Percentiles rank a stretch among this genome's conserved stretches.
These are phyloP conservation scores for Clarireedia sp. DNA, from an alignment of 2,329 filamentous ascomycete species.

Conservation along the genomic window DNA sequence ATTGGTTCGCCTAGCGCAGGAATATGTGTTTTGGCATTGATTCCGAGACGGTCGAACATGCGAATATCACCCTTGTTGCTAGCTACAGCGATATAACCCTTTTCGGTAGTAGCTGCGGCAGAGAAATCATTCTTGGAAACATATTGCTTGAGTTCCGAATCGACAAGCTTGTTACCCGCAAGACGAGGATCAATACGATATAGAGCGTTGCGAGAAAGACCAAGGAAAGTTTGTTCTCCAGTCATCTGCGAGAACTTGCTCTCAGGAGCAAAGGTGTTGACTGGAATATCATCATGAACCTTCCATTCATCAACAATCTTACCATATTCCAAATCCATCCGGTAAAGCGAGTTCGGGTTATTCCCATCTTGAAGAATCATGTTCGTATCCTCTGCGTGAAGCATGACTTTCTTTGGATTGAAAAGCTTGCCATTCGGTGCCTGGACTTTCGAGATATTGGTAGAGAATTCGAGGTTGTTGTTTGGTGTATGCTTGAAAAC, in stretches of 20 bases:
- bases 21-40: slow-evolving; percentile 95
- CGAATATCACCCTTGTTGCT: slow-evolving; percentile 98
- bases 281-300: slow-evolving; percentile 89
- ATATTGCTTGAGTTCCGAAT: slow-evolving; percentile 91
- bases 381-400: slow-evolving; percentile 30
- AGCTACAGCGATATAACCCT: slow-evolving; percentile 93
- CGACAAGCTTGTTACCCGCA: slow-evolving; percentile 84
- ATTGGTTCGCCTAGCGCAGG: slow-evolving; percentile 93
- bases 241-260: slow-evolving; percentile 99
- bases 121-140: slow-evolving; percentile 96
- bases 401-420: slow-evolving; percentile 64
- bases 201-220: slow-evolving; percentile 84
- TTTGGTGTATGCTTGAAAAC: slow-evolving; percentile 95
- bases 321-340: slow-evolving; percentile 96
- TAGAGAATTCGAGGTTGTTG: slow-evolving; percentile 91
- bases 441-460: slow-evolving; percentile 92
- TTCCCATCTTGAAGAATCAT: slow-evolving; percentile 34
- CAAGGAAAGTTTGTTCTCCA: slow-evolving; percentile 87
- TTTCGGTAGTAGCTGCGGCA: slow-evolving; percentile 85
- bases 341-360: slow-evolving; percentile 85
- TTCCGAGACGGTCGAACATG: slow-evolving; percentile 90
- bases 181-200: slow-evolving; percentile 91
- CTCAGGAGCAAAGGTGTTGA: slow-evolving; percentile 86
- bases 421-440: slow-evolving; percentile 82
- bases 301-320: slow-evolving; percentile 99